Evolutionary conservation across 2,329 filamentous ascomycete species (phyloP).

Genomic region (Erysiphe neolycopersici): DNA sequence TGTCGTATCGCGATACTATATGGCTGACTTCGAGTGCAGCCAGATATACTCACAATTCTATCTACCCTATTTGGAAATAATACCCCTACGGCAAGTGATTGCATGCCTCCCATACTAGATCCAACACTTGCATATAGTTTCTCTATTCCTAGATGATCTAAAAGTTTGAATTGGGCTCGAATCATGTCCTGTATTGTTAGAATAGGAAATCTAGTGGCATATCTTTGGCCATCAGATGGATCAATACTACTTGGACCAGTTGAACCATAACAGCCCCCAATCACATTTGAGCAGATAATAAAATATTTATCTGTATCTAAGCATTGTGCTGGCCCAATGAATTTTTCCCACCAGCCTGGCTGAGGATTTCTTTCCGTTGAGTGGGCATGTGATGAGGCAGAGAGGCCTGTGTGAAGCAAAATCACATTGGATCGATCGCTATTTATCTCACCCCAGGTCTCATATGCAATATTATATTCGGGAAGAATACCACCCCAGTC

Average conservation of each 20-base stretch:
- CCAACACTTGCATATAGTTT: slow-evolving; percentile 81
- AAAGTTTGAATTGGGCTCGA: slow-evolving; percentile 68
- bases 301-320: slow-evolving; percentile 82
- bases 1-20: slow-evolving; percentile 98
- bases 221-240: slow-evolving; percentile 63
- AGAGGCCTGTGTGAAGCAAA: slow-evolving; percentile 76
- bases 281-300: slow-evolving; percentile 85
- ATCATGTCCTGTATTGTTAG: slow-evolving; percentile 97
- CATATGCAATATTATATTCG: slow-evolving; percentile 75
- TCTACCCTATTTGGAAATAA: slow-evolving; percentile 61
- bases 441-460: slow-evolving; percentile 72
- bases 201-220: slow-evolving; percentile 87
- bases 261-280: slow-evolving; percentile 87
- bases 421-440: slow-evolving; percentile 65
- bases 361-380: slow-evolving; percentile 69
- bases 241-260: slow-evolving; percentile 72
- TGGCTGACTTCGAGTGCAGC: slow-evolving; percentile 79
- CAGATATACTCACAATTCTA: slow-evolving; percentile 68
- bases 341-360: slow-evolving; percentile 96
- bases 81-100: slow-evolving; percentile 65
- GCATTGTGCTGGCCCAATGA: slow-evolving; percentile 67
- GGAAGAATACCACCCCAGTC: slow-evolving; percentile 91
- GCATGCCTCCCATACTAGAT: slow-evolving; percentile 97
- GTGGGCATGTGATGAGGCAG: slow-evolving; percentile 89
- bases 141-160: slow-evolving; percentile 51